Evolutionary conservation across 192 early-diverging fungal species (phyloP), one percentile per base, ranked within the genome.

Genomic region (Coemansia sp.): DNA sequence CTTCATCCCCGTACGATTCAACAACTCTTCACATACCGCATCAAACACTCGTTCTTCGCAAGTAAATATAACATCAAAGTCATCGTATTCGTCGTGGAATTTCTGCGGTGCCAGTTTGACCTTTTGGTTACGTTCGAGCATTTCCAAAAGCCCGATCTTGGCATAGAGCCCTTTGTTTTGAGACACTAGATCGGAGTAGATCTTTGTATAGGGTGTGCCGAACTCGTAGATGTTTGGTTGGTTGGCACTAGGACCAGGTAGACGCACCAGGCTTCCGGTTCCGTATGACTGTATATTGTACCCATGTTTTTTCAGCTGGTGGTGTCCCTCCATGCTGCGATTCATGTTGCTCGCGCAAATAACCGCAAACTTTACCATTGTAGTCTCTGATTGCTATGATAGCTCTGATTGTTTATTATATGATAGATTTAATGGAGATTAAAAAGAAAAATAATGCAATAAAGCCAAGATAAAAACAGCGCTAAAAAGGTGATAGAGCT

Each of bases 331-430:
- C 96, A 99, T 99, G 74, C 90, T 92, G 33, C 96, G 85, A 74
- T 99, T 99, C 83, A 95, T 94, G 70, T 99, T 99, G 65, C 93
- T 95, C 28, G 94, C 94, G 66, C 96, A 99, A 38, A 99, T 92
- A 4, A 99, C 93, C 2, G 96, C 96, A 67, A 93, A 94, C 54
- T 85, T 85, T 56, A 89, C 91, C 90, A 91, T 91, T 32, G 8
- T 60, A 56, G 16, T 7, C 32, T 22, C 36, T 56, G 22, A 71
- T 60, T n/a, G 4, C 25, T 5, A 1, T 31, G 14, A 25, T 25
- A 25, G 22, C 22, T 25, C 14, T 45, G 3, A 45, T 45, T 45
- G 10, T 16, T 45, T 45, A 12, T 16, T 45, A 5, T 8, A 10
- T 38, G 22, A 48, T 42, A 3, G 17, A 31, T 33, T 1, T 36